Evolutionary conservation across 2,329 filamentous ascomycete species (phyloP).

Genomic region (Elsinoe ampelina): DNA sequence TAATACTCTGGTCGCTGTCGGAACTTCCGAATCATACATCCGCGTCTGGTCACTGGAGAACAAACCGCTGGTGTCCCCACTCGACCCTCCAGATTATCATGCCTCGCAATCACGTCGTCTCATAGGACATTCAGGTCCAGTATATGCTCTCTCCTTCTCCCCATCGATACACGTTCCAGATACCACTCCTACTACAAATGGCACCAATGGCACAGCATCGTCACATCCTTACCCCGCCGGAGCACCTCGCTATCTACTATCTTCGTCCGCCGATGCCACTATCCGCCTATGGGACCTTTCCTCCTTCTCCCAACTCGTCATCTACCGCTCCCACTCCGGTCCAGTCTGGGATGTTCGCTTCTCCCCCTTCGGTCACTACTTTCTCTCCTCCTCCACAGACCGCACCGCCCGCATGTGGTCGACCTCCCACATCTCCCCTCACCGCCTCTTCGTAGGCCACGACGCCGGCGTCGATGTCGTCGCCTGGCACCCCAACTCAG

Average conservation of each 20-base stretch:
- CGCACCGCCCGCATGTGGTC: slow-evolving; percentile 85
- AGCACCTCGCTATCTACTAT: slow-evolving; percentile 70
- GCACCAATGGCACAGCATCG: slow-evolving; percentile 34
- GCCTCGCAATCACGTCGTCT: slow-evolving; percentile 60
- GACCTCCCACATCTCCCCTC: slow-evolving; percentile 82
- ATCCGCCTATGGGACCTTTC: slow-evolving; percentile 90
- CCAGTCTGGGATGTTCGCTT: slow-evolving; percentile 83
- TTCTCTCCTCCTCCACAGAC: slow-evolving; percentile 77
- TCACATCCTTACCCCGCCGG: slow-evolving; percentile 13
- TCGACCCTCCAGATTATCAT: slow-evolving; percentile 50
- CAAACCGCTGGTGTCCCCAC: slow-evolving; percentile 62
- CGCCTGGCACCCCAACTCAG: slow-evolving; percentile 90
- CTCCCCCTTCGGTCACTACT: slow-evolving; percentile 93
- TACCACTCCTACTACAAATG: slow-evolving; percentile 29
- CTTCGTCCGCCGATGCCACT: slow-evolving; percentile 76
- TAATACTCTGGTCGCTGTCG: slow-evolving; percentile 73
- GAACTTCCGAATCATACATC: slow-evolving; percentile 90
- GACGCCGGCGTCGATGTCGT: slow-evolving; percentile 86
- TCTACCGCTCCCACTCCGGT: slow-evolving; percentile 87
- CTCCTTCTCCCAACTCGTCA: slow-evolving; percentile 81
- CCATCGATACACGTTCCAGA: slow-evolving; percentile 48
- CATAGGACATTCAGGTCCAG: slow-evolving; percentile 80
- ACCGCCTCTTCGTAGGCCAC: slow-evolving; percentile 83
- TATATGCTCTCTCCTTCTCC: slow-evolving; percentile 85
- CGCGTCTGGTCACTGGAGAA: slow-evolving; percentile 89